These are phyloP conservation scores for Lactuca saligna DNA, from an alignment of 129 eudicot genomes.

Conservation along the genomic window DNA sequence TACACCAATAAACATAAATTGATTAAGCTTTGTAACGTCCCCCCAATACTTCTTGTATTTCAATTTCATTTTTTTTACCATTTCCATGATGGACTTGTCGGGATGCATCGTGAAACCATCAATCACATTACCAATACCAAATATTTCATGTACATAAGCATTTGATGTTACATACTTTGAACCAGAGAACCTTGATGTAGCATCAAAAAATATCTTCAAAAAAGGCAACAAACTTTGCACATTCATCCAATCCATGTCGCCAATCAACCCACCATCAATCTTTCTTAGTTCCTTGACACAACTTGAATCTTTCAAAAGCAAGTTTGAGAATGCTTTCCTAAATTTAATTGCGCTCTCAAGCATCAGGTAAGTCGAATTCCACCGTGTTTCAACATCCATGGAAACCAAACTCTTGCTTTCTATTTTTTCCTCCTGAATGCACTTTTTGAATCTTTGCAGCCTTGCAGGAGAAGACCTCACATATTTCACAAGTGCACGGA, in stretches of 20 bases:
- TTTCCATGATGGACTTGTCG: too few species aligned
- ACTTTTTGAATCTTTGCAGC: background rate
- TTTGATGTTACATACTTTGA: too few species aligned
- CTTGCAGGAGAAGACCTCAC: slow-evolving; percentile 11
- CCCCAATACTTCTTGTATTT: too few species aligned
- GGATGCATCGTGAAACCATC: too few species aligned
- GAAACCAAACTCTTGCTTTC: slow-evolving; percentile 7
- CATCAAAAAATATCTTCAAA: too few species aligned
- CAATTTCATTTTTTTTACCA: too few species aligned
- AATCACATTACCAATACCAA: too few species aligned
- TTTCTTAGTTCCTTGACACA: background rate
- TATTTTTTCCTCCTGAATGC: background rate
- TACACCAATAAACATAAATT: slow-evolving; percentile 4
- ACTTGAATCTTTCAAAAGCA: background rate
- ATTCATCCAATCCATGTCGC: too few species aligned
- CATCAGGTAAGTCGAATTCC: slow-evolving; percentile 3
- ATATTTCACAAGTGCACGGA: slow-evolving; percentile 8
- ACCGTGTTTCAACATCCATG: slow-evolving; percentile 8
- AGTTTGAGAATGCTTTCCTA: background rate
- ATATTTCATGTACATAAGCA: too few species aligned
- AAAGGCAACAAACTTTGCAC: too few species aligned
- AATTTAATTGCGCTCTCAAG: slow-evolving; percentile 3
- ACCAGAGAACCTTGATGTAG: too few species aligned
- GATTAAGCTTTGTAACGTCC: too few species aligned
- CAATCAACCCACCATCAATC: background rate